Percentiles rank a stretch among this genome's conserved stretches.
phyloP scores from a whole-genome alignment of 2,329 filamentous ascomycete species.

The Trichoderma arundinaceum region DNA sequence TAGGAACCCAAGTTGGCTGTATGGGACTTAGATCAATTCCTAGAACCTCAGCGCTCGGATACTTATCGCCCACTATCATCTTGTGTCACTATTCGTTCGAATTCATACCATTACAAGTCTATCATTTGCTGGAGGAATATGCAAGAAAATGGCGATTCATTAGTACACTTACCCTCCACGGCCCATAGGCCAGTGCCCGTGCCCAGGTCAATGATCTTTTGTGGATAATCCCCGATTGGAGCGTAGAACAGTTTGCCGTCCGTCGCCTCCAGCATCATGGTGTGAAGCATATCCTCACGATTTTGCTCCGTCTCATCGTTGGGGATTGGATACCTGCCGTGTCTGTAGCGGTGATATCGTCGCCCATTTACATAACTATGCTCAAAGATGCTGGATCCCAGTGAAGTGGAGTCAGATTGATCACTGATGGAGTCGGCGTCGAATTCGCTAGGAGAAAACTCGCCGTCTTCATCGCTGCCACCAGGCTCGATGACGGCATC shows the following conservation, averaged over 20 bases:
- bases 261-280: conserved; percentile 52
- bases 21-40: conserved; percentile 50
- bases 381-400: conserved; percentile 27
- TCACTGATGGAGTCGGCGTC: conserved; percentile 24
- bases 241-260: conserved; percentile 49
- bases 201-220: conserved; percentile 55
- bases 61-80: conserved; percentile 43
- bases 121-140: not conserved
- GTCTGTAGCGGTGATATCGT: conserved; percentile 52
- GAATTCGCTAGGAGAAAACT: conserved; percentile 42
- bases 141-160: not conserved
- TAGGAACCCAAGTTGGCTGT: conserved; percentile 49
- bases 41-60: conserved; percentile 44
- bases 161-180: conserved; percentile 42
- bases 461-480: conserved; percentile 44
- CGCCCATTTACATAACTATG: conserved; percentile 37
- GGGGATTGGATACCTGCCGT: conserved; percentile 52
- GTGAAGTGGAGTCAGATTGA: conserved; percentile 21
- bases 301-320: conserved; percentile 55
- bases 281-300: conserved; percentile 54
- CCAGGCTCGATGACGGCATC: conserved; percentile 42
- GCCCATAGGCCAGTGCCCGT: conserved; percentile 58
- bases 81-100: not conserved
- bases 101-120: not conserved
- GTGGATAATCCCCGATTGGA: conserved; percentile 48